These are phyloP conservation scores for Aspergillus aculeatinus DNA, from an alignment of 2,329 filamentous ascomycete species.

Conservation along the genomic window DNA sequence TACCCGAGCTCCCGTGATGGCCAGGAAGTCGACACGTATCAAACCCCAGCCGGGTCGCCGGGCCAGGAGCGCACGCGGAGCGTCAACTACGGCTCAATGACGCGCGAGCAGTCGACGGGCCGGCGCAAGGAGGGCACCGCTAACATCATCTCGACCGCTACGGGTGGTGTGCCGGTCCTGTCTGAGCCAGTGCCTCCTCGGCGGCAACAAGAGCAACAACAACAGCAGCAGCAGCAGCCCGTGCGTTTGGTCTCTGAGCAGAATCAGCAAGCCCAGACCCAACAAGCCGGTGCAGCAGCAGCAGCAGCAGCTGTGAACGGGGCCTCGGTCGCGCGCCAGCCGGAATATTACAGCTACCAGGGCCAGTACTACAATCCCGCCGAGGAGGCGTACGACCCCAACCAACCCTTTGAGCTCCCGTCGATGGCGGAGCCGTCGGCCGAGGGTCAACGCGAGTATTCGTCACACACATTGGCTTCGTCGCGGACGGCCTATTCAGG, in stretches of 20 bases:
- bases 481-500: constrained; percentile 2
- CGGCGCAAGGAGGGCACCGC: constrained; percentile 33
- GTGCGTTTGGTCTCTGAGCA: not conserved
- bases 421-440: constrained; percentile 10
- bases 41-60: constrained; percentile 26
- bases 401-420: constrained; percentile 17
- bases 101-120: constrained; percentile 42
- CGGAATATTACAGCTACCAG: constrained; percentile 14
- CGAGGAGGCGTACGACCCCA: constrained; percentile 14
- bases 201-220: constrained; percentile 11
- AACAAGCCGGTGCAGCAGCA: not conserved
- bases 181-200: constrained; percentile 25
- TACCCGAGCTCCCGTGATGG: constrained; percentile 31
- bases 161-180: constrained; percentile 28
- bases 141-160: constrained; percentile 17
- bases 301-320: not conserved
- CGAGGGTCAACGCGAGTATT: not conserved
- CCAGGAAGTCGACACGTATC: constrained; percentile 28
- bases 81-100: constrained; percentile 28
- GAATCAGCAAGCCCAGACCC: not conserved
- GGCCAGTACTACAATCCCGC: constrained; percentile 13
- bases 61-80: constrained; percentile 24
- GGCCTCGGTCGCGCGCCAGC: not conserved
- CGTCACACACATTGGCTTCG: not conserved
- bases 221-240: not conserved